A percentile compares a stretch with the other conserved stretches of the same genome.
These are phyloP conservation scores for Suillus subluteus DNA, from an alignment of 768 basidiomycete genomes.

Conservation along the genomic window DNA sequence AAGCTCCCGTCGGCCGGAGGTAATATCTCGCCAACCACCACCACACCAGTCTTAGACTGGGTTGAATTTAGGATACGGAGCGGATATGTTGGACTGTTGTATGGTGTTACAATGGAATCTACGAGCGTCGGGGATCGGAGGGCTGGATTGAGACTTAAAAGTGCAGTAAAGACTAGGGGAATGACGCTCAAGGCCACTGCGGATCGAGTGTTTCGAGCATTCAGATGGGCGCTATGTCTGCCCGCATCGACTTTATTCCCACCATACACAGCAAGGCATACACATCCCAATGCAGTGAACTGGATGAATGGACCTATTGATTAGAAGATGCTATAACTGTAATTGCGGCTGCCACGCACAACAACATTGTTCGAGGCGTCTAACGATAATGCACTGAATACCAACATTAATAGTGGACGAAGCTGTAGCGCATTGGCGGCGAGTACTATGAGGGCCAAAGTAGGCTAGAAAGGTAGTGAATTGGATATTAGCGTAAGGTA, in stretches of 20 bases:
- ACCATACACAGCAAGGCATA: constrained; percentile 19
- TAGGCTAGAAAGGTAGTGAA: constrained; percentile 17
- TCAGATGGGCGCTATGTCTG: not conserved
- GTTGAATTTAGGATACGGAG: constrained; percentile 70
- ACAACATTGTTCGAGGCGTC: constrained; percentile 23
- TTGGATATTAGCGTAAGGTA: not conserved
- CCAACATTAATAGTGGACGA: constrained; percentile 24
- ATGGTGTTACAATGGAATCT: constrained; percentile 53
- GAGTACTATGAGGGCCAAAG: constrained; percentile 27
- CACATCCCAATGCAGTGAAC: constrained; percentile 30
- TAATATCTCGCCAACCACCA: constrained; percentile 78
- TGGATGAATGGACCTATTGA: constrained; percentile 6
- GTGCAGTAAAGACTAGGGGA: constrained; percentile 36
- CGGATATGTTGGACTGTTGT: constrained; percentile 53
- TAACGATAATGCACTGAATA: constrained; percentile 21
- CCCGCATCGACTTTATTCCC: constrained; percentile 2
- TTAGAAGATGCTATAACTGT: not conserved
- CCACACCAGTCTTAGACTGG: constrained; percentile 75
- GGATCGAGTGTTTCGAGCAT: not conserved
- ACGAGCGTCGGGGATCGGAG: constrained; percentile 62
- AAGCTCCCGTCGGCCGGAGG: constrained; percentile 40
- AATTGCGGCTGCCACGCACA: constrained; percentile 19
- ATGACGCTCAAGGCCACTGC: constrained; percentile 13
- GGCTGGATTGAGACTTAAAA: constrained; percentile 40
- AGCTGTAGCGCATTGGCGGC: constrained; percentile 32